A percentile compares a stretch with the other conserved stretches of the same genome.
Evolutionary conservation across 73 alveolate genomes (phyloP).

Genomic region (Paramecium octaurelia): DNA sequence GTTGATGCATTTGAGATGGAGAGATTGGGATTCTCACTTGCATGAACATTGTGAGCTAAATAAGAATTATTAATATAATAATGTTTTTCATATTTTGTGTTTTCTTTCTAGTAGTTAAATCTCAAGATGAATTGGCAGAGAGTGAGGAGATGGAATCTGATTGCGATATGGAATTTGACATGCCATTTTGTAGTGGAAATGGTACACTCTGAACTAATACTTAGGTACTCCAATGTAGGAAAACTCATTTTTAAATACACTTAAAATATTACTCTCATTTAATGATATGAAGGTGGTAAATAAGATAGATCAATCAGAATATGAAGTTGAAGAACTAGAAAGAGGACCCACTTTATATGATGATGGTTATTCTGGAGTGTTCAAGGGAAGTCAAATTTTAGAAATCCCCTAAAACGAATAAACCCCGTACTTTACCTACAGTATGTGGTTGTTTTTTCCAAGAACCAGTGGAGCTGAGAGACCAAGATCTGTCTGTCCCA

Average conservation of each 20-base stretch:
- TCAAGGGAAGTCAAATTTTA: neutral
- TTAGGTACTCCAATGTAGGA: slow-evolving; percentile 43
- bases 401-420: slow-evolving; percentile 1
- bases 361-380: slow-evolving; percentile 2
- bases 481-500: slow-evolving; percentile 59
- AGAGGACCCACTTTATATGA: slow-evolving; percentile 39
- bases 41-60: neutral
- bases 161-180: slow-evolving; percentile 51
- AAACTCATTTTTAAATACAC: neutral
- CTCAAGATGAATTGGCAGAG: slow-evolving; percentile 7
- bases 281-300: slow-evolving; percentile 18
- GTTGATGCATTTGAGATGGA: neutral
- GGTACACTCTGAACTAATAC: neutral
- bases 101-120: neutral
- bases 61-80: neutral
- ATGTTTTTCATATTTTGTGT: neutral
- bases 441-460: slow-evolving; percentile 51
- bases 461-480: slow-evolving; percentile 21
- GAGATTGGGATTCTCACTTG: neutral
- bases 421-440: slow-evolving; percentile 36
- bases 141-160: slow-evolving; percentile 9
- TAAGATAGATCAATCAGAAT: neutral
- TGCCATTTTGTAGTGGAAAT: slow-evolving; percentile 38
- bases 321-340: slow-evolving; percentile 18
- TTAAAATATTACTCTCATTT: slow-evolving; percentile 3